Percentiles rank a stretch among this genome's conserved stretches.
Conservation (phyloP, 306 rosid genomes). For the Lathyrus oleraceus region DNA sequence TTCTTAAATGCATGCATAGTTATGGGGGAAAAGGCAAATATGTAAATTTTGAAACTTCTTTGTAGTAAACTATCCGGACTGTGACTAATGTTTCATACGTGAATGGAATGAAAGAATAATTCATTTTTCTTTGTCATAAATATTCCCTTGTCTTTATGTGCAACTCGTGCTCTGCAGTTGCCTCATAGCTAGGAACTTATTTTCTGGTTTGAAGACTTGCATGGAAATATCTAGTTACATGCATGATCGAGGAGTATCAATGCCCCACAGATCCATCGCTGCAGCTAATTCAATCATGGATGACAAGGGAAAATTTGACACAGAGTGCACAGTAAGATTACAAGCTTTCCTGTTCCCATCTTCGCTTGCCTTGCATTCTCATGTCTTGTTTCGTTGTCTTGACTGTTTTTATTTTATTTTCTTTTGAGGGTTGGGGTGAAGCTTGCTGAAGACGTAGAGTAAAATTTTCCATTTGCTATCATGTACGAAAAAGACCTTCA, state of each 20-base stretch:
- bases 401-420: constrained; percentile 10
- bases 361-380: constrained; percentile 6
- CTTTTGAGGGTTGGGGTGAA: background rate
- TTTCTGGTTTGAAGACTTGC: constrained; percentile 93
- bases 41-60: constrained; percentile 21
- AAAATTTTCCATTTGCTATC: background rate
- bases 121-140: constrained; percentile 28
- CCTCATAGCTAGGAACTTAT: constrained; percentile 95
- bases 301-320: constrained; percentile 59
- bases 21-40: constrained; percentile 8
- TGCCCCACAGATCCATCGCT: constrained; percentile 47
- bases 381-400: constrained; percentile 22
- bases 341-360: background rate
- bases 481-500: constrained; percentile 3
- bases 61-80: constrained; percentile 9
- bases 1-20: constrained; percentile 25
- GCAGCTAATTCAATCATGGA: constrained; percentile 57
- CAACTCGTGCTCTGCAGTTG: constrained; percentile 65
- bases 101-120: constrained; percentile 20
- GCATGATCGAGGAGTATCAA: constrained; percentile 69
- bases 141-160: background rate
- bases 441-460: constrained; percentile 15
- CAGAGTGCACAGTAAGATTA: constrained; percentile 57
- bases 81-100: constrained; percentile 16
- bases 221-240: constrained; percentile 76